A percentile compares a stretch with the other conserved stretches of the same genome.
Conservation (phyloP, 2,329 filamentous ascomycete genomes). For the Chaetomiaceae sp. region DNA sequence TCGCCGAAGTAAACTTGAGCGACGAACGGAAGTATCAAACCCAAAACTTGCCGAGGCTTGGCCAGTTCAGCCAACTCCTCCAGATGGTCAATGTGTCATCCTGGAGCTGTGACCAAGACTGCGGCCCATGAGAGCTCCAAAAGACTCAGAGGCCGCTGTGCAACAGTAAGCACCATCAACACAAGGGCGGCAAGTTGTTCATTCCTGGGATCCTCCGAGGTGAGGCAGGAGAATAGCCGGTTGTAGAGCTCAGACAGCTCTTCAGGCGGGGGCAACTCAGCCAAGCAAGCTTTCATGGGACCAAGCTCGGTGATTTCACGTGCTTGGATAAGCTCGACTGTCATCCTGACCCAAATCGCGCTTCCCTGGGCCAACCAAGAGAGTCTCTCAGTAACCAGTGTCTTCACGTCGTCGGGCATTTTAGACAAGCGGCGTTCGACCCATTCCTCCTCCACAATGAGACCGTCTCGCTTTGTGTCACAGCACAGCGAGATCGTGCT, state of each 20-base stretch:
- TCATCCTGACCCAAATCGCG: constrained; percentile 2
- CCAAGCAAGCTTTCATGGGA: background rate
- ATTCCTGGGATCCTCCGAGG: background rate
- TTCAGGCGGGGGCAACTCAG: background rate
- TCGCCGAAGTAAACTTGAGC: background rate
- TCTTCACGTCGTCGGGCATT: background rate
- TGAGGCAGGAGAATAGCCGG: background rate
- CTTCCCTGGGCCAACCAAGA: background rate
- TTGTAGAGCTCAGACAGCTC: background rate
- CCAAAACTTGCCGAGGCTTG: background rate
- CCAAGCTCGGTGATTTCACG: background rate
- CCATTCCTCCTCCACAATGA: background rate
- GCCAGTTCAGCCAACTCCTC: background rate
- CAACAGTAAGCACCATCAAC: background rate
- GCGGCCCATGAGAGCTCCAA: constrained; percentile 1
- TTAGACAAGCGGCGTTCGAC: background rate
- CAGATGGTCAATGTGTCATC: background rate
- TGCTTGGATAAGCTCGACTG: background rate
- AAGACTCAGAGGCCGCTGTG: background rate
- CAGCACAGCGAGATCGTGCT: background rate
- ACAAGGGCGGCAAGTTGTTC: background rate
- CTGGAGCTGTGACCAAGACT: background rate
- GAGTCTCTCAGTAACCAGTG: background rate
- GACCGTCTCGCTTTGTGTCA: background rate
- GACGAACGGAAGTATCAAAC: background rate